Percentiles rank a stretch among this genome's conserved stretches.
These are phyloP conservation scores for Ophiostoma ulmi DNA, from an alignment of 2,329 filamentous ascomycete species.

Conservation along the genomic window DNA sequence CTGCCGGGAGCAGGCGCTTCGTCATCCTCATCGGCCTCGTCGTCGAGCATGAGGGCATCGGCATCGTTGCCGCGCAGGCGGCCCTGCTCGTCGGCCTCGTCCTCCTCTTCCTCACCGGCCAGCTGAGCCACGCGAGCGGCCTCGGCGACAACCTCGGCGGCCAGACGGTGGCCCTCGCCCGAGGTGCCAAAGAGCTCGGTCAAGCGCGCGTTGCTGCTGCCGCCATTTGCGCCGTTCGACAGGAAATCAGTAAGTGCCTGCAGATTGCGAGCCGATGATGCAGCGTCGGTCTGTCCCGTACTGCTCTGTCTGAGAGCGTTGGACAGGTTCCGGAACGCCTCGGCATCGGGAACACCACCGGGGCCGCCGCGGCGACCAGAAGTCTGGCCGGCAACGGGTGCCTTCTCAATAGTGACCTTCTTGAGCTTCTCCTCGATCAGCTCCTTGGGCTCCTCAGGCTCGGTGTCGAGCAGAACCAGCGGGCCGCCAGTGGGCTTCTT, in stretches of 20 bases:
- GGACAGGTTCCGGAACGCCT: slow-evolving; percentile 24
- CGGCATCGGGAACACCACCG: slow-evolving; percentile 20
- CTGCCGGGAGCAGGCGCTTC: slow-evolving; percentile 66
- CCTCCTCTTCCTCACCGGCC: slow-evolving; percentile 27
- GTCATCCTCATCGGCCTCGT: slow-evolving; percentile 69
- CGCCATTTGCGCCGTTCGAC: slow-evolving; percentile 22
- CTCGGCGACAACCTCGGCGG: slow-evolving; percentile 25
- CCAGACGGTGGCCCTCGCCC: slow-evolving; percentile 13
- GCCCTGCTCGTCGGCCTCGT: neutral
- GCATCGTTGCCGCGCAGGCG: slow-evolving; percentile 43
- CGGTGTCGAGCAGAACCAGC: slow-evolving; percentile 80
- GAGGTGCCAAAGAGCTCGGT: slow-evolving; percentile 14
- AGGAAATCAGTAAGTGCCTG: slow-evolving; percentile 12
- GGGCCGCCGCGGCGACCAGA: slow-evolving; percentile 23
- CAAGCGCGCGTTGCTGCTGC: slow-evolving; percentile 20
- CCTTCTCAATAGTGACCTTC: slow-evolving; percentile 63
- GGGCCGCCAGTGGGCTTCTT: slow-evolving; percentile 90
- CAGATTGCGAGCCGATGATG: slow-evolving; percentile 20
- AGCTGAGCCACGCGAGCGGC: slow-evolving; percentile 21
- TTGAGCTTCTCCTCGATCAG: slow-evolving; percentile 89
- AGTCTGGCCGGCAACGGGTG: slow-evolving; percentile 46
- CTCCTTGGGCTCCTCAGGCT: slow-evolving; percentile 70
- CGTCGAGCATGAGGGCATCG: slow-evolving; percentile 78
- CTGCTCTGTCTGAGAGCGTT: slow-evolving; percentile 33
- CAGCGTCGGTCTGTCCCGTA: slow-evolving; percentile 30